Conservation (phyloP, 2,329 filamentous ascomycete genomes). For the Bipolaris cookei region DNA sequence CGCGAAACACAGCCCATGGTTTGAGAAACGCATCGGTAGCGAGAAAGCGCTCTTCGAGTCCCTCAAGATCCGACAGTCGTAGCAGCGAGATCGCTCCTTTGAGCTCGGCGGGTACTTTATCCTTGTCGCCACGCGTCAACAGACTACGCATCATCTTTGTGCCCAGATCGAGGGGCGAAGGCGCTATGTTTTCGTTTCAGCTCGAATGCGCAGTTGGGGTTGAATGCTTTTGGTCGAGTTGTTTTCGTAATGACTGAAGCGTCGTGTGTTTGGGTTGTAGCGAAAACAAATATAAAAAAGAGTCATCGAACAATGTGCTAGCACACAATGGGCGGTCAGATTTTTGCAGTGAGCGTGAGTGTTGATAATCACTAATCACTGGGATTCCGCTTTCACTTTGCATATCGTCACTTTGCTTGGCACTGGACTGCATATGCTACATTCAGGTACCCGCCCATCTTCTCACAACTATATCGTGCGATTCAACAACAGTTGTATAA, state of each 20-base stretch:
- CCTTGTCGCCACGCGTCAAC: constrained; percentile 19
- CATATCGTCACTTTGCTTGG: neutral
- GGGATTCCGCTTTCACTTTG: neutral
- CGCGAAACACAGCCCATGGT: constrained; percentile 43
- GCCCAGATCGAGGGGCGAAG: constrained; percentile 8
- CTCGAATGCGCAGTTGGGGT: neutral
- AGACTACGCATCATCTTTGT: constrained; percentile 23
- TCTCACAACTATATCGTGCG: neutral
- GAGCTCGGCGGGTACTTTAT: constrained; percentile 28
- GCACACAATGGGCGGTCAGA: neutral
- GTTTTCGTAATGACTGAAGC: neutral
- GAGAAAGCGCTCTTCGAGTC: constrained; percentile 40
- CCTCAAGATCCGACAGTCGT: constrained; percentile 25
- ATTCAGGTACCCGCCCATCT: neutral
- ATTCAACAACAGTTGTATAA: no score
- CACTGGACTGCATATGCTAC: neutral
- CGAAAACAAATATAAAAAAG: neutral
- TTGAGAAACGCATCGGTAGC: constrained; percentile 35
- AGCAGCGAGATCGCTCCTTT: constrained; percentile 35
- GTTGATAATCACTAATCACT: neutral
- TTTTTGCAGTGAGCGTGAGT: neutral
- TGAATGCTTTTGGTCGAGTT: neutral
- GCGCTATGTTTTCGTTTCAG: constrained; percentile 9
- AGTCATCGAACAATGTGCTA: neutral
- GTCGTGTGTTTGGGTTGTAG: neutral